These are phyloP conservation scores for Aspergillus texensis DNA, from an alignment of 2,329 filamentous ascomycete species.

Conservation along the genomic window DNA sequence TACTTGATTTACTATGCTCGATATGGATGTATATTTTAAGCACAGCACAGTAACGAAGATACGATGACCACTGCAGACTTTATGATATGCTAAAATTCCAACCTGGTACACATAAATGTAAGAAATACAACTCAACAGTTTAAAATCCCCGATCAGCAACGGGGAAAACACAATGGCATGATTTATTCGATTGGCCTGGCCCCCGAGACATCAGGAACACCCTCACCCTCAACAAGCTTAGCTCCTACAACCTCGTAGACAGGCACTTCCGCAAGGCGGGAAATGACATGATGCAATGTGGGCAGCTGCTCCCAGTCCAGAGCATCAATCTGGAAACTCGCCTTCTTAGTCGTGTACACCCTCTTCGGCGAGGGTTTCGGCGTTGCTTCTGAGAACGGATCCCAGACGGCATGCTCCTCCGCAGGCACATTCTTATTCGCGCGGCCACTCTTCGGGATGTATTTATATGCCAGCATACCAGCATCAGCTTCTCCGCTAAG, in stretches of 20 bases:
- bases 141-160: not conserved
- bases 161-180: not conserved
- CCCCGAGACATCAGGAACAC: not conserved
- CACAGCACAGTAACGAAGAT: not conserved
- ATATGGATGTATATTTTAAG: no score
- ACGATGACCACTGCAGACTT: no score
- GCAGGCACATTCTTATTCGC: conserved; percentile 53
- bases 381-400: conserved; percentile 31
- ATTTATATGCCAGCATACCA: not conserved
- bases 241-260: conserved; percentile 54
- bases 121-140: not conserved
- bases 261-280: conserved; percentile 56
- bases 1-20: no score
- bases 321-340: conserved; percentile 51
- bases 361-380: conserved; percentile 4
- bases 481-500: not conserved
- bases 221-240: not conserved
- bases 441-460: conserved; percentile 55
- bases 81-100: not conserved
- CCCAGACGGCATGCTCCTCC: conserved; percentile 54
- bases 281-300: conserved; percentile 61
- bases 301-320: conserved; percentile 59
- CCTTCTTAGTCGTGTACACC: conserved; percentile 33
- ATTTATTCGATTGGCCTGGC: not conserved
- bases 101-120: not conserved